These are phyloP conservation scores for Gossypioides kirkii DNA, from an alignment of 345 rosid genomes.

Conservation along the genomic window DNA sequence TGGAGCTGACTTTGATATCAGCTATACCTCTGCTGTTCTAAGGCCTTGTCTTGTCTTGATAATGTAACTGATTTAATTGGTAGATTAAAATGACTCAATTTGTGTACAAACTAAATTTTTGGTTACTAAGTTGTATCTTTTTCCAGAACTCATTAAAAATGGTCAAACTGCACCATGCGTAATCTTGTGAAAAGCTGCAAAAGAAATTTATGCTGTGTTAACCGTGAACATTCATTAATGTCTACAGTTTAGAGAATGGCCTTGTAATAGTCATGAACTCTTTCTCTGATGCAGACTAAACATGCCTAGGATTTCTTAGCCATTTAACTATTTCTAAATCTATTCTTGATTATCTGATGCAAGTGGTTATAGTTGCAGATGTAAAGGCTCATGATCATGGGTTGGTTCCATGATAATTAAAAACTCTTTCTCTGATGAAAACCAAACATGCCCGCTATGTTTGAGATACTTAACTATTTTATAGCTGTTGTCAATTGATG, in stretches of 20 bases:
- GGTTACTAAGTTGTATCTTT: not conserved
- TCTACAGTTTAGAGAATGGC: not conserved
- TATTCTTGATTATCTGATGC: conserved; percentile 12
- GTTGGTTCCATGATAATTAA: conserved; percentile 11
- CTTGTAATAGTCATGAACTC: not conserved
- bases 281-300: not conserved
- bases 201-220: not conserved
- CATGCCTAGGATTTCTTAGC: not conserved
- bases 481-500: conserved; percentile 4
- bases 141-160: not conserved
- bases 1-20: not conserved
- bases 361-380: conserved; percentile 38
- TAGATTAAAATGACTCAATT: not conserved
- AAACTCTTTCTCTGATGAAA: not conserved
- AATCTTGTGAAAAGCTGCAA: not conserved
- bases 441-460: not conserved
- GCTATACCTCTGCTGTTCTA: not conserved
- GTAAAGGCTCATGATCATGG: conserved; percentile 53
- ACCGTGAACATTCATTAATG: not conserved
- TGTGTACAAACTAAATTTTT: not conserved
- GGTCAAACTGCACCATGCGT: not conserved
- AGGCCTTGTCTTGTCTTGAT: not conserved
- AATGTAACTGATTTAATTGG: conserved; percentile 5
- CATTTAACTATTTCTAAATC: not conserved
- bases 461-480: conserved; percentile 5